A percentile compares a stretch with the other conserved stretches of the same genome.
Conservation (phyloP, 495 filamentous ascomycete species). For the Neurospora cerealis region DNA sequence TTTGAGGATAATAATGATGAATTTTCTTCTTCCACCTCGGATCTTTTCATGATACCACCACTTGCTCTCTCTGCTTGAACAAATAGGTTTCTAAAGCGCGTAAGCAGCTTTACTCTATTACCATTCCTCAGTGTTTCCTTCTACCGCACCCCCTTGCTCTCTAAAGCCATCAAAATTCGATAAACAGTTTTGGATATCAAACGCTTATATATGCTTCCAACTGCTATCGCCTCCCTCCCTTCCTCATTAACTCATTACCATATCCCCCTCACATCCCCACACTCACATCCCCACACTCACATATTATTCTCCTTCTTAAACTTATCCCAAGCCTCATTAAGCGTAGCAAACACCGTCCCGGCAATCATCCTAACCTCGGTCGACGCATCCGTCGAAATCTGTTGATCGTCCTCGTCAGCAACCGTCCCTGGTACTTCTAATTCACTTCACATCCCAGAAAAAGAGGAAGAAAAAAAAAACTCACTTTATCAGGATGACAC, state of each 20-base stretch:
- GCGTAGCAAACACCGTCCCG: conserved; percentile 75
- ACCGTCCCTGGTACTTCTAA: too few relatives aligned
- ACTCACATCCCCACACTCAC: conserved; percentile 46
- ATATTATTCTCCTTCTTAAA: conserved; percentile 86
- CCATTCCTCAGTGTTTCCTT: background rate
- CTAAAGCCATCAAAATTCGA: background rate
- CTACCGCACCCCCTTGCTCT: background rate
- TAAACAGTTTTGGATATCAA: background rate
- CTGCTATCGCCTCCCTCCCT: background rate
- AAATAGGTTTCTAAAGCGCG: background rate
- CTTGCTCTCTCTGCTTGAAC: background rate
- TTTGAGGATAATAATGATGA: background rate
- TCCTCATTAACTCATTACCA: background rate
- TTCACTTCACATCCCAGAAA: too few relatives aligned
- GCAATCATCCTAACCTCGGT: conserved; percentile 93
- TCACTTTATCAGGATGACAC: conserved; percentile 97
- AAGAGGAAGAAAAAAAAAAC: conserved; percentile 4
- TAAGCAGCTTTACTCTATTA: background rate
- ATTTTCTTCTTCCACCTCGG: background rate
- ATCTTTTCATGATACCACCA: background rate
- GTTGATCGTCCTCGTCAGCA: background rate
- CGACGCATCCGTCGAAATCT: conserved; percentile 82
- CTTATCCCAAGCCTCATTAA: conserved; percentile 98
- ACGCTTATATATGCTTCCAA: background rate
- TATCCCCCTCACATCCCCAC: background rate